These are phyloP conservation scores for Leptographium flavum DNA, from an alignment of 2,329 filamentous ascomycete species.

Conservation along the genomic window DNA sequence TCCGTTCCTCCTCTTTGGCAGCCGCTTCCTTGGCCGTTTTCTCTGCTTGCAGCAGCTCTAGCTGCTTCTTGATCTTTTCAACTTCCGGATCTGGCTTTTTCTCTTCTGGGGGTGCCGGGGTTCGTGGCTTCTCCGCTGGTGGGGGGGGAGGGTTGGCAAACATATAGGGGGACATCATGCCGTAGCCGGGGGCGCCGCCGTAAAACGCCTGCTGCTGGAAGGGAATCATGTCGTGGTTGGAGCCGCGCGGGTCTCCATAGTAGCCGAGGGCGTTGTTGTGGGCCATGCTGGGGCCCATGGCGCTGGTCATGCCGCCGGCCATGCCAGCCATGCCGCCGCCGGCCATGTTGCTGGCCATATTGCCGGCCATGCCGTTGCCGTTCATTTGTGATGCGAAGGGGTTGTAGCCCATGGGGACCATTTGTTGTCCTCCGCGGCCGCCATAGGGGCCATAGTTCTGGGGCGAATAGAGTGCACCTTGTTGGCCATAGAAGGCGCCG, in stretches of 20 bases:
- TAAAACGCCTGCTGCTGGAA: conserved; percentile 24
- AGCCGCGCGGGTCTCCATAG: conserved; percentile 24
- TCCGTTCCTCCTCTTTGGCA: conserved; percentile 25
- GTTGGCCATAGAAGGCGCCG: conserved; percentile 16
- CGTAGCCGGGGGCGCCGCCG: conserved; percentile 16
- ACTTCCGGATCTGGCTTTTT: conserved; percentile 39
- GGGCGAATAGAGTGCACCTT: conserved; percentile 21
- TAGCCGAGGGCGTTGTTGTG: conserved; percentile 24
- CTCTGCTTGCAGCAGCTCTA: conserved; percentile 34
- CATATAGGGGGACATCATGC: conserved; percentile 24
- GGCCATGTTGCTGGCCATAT: background rate
- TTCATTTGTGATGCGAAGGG: conserved; percentile 9
- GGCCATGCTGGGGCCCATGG: conserved; percentile 29
- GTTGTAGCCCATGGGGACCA: conserved; percentile 30
- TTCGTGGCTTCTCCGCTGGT: conserved; percentile 20
- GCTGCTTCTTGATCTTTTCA: conserved; percentile 44
- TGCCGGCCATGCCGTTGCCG: background rate
- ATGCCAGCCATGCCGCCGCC: background rate
- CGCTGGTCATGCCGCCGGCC: conserved; percentile 15
- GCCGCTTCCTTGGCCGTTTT: conserved; percentile 30
- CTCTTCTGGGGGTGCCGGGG: conserved; percentile 22
- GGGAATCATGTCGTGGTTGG: conserved; percentile 36
- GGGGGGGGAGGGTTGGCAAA: conserved; percentile 25
- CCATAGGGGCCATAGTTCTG: conserved; percentile 24
- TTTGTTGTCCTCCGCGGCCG: conserved; percentile 18